A percentile compares a stretch with the other conserved stretches of the same genome.
Conservation (phyloP, 2,329 filamentous ascomycete genomes). For the Stachybotrys chartarum region DNA sequence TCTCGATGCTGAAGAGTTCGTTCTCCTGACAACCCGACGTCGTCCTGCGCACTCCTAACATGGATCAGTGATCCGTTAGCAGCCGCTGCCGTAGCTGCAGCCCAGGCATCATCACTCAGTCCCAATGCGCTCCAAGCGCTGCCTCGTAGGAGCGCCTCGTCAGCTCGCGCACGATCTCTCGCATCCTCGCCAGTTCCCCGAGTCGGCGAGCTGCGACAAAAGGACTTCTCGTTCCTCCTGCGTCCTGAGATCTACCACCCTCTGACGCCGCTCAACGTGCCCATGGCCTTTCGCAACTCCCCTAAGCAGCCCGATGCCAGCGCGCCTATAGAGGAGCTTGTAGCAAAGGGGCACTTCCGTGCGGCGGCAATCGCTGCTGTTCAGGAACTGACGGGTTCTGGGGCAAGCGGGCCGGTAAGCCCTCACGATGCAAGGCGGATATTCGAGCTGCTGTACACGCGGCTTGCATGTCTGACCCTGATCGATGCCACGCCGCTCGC, state of each 20-base stretch:
- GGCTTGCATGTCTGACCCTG: conserved; percentile 74
- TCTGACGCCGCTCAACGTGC: conserved; percentile 56
- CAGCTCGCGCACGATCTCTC: conserved; percentile 14
- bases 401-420: conserved; percentile 32
- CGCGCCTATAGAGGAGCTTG: conserved; percentile 59
- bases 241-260: conserved; percentile 78
- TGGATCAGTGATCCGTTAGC: conserved; percentile 17
- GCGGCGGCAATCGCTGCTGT: conserved; percentile 65
- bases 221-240: conserved; percentile 76
- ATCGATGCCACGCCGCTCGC: conserved; percentile 66
- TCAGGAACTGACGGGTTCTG: conserved; percentile 48
- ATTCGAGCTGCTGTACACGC: conserved; percentile 71
- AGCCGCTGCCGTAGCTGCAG: conserved; percentile 15
- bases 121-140: conserved; percentile 6
- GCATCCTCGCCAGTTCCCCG: conserved; percentile 19
- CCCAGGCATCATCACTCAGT: conserved; percentile 5
- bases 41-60: neutral
- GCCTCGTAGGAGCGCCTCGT: conserved; percentile 11
- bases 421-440: conserved; percentile 58
- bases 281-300: conserved; percentile 61
- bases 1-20: conserved; percentile 69
- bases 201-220: conserved; percentile 28
- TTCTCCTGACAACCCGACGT: conserved; percentile 5
- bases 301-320: conserved; percentile 54
- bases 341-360: conserved; percentile 71